phyloP scores from a whole-genome alignment of 345 rosid genomes.

The Turritis glabra region DNA sequence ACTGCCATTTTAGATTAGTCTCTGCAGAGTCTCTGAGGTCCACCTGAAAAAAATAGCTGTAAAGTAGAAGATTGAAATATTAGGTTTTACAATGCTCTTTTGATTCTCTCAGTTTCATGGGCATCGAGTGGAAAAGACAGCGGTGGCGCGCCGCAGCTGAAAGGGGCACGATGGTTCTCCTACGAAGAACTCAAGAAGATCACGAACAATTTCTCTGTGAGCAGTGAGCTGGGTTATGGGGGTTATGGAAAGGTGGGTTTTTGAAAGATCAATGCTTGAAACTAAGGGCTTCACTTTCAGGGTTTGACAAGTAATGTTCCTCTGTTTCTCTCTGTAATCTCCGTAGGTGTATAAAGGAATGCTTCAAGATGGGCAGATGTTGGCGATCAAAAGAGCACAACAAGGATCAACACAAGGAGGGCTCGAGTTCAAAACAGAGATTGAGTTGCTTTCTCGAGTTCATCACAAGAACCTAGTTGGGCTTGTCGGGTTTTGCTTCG shows the following conservation, averaged over 20 bases:
- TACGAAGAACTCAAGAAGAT: conserved; percentile 85
- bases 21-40: background rate
- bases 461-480: conserved; percentile 94
- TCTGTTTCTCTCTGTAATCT: background rate
- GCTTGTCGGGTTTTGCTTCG: conserved; percentile 89
- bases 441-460: conserved; percentile 89
- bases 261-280: background rate
- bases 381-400: conserved; percentile 92
- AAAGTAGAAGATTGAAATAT: background rate
- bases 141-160: conserved; percentile 85
- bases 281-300: background rate
- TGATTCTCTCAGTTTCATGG: conserved; percentile 73
- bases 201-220: conserved; percentile 69
- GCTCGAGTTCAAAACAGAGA: conserved; percentile 92
- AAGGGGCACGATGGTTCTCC: conserved; percentile 97
- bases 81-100: background rate
- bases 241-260: conserved; percentile 82
- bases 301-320: background rate
- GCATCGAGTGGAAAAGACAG: conserved; percentile 81
- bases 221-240: conserved; percentile 86
- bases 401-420: conserved; percentile 95
- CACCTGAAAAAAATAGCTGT: background rate
- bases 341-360: conserved; percentile 81
- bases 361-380: conserved; percentile 69
- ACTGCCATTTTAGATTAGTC: background rate